Base-by-base conservation (phyloP, 192 early-diverging fungal species). In the Powellomyces hirtus region DNA sequence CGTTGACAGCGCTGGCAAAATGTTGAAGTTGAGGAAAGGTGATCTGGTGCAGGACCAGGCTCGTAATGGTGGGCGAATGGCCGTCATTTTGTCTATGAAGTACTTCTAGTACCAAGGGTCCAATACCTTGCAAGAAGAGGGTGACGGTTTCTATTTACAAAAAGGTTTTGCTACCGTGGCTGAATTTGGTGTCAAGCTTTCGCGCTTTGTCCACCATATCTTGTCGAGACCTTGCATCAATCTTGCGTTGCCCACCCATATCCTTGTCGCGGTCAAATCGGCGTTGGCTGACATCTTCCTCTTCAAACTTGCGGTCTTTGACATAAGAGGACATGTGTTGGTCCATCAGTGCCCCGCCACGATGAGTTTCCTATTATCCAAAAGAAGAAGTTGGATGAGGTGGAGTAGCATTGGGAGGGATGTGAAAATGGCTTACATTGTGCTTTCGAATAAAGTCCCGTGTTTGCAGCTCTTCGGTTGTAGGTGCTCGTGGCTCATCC, bases 211-310 rank as follows among this genome's bases (percentile, higher is more conserved):
- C 75, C 38, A 84, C 51, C 57, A 86, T 56, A 30, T 84, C 75
- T 20, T 75, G 55, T 7, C 82, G 53, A 37, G 77, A 70, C 27
- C 79, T 79, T 22, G 76, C 50, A 38, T 82, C 79, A 35, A 84
- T 75, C 10, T 71, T 65, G 38, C 82, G 80, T 11, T 77, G 55
- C 24, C 81, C 79, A 20, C 77, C 73, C 29, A 86, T 75, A 68
- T 86, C 84, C 67, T 69, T 74, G 30, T 86, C 82, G 24, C 84
- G 76, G 63, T 86, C 84, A 73, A 86, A 86, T 26, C 73, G 62
- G 29, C 82, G 76, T 55, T 81, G 77, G 51, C 76, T 74, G 0
- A 71, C 78, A 36, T 86, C 82, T 24, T 84, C 80, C 10, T 69
- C 58, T 13, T 82, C 71, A 70, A 80, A 77, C 51, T 75, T 71